phyloP scores from a whole-genome alignment of 2,329 filamentous ascomycete species.

The Colletotrichum chrysophilum region DNA sequence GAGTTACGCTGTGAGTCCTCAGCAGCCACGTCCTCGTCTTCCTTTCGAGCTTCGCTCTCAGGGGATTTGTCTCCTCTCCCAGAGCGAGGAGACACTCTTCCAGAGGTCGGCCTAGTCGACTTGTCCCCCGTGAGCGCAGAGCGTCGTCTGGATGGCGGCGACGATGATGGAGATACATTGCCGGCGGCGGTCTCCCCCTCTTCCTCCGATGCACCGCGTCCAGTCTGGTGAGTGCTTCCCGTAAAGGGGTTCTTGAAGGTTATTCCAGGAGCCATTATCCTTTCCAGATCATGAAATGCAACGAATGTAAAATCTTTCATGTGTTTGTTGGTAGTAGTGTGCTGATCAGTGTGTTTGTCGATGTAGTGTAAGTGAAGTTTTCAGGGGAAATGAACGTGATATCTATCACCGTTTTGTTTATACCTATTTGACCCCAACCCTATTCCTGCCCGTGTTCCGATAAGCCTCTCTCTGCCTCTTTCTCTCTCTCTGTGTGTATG shows the following conservation, averaged over 20 bases:
- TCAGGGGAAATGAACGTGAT: background rate
- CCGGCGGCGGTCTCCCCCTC: background rate
- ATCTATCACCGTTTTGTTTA: background rate
- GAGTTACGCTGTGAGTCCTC: rapidly evolving
- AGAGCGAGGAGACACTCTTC: background rate
- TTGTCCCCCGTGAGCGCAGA: background rate
- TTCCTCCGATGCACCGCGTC: background rate
- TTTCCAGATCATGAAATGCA: background rate
- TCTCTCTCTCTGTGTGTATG: no score
- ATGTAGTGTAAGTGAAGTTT: background rate
- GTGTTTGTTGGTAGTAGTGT: background rate
- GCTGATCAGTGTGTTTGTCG: background rate
- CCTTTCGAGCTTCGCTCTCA: background rate
- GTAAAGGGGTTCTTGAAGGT: background rate
- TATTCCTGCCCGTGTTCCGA: background rate
- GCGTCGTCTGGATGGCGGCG: background rate
- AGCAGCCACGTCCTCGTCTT: background rate
- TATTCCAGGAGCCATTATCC: background rate
- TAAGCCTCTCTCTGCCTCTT: background rate
- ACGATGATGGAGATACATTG: background rate
- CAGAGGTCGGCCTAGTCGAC: background rate
- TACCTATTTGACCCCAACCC: background rate
- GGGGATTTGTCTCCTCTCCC: background rate
- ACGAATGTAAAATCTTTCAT: background rate
- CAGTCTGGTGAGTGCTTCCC: background rate